These are phyloP conservation scores for Ophiosphaerella narmari DNA, from an alignment of 2,329 filamentous ascomycete genomes.

Conservation along the genomic window DNA sequence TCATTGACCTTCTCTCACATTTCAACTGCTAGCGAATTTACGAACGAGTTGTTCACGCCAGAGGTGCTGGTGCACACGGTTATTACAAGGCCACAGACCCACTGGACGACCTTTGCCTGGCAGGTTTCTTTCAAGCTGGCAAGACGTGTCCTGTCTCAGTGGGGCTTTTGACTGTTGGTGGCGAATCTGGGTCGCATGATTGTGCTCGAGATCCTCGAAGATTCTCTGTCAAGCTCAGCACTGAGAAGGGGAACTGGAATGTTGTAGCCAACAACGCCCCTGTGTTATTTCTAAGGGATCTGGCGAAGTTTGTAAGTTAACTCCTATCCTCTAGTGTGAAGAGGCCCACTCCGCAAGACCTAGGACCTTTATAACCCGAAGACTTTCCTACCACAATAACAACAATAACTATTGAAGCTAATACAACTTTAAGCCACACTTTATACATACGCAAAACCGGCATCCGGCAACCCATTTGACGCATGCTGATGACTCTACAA, in stretches of 20 bases:
- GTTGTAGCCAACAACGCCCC: conserved; percentile 75
- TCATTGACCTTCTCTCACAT: conserved; percentile 56
- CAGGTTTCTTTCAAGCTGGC: conserved; percentile 61
- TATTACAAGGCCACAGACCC: conserved; percentile 54
- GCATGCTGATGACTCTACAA: conserved; percentile 66
- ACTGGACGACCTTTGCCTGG: conserved; percentile 52
- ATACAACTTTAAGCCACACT: conserved; percentile 45
- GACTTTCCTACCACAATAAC: no score
- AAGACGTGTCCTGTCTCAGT: conserved; percentile 70
- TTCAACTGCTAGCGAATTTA: conserved; percentile 58
- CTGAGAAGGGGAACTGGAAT: conserved; percentile 75
- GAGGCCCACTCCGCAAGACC: no score
- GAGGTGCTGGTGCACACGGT: conserved; percentile 56
- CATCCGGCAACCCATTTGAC: conserved; percentile 71
- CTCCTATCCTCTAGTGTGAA: no score
- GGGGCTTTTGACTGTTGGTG: conserved; percentile 77
- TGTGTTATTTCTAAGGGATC: conserved; percentile 76
- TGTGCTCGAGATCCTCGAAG: conserved; percentile 73
- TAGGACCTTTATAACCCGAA: no score
- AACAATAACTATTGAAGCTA: no score
- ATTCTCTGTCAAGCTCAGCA: conserved; percentile 74
- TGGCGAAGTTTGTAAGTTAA: conserved; percentile 60
- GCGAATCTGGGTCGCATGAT: conserved; percentile 73
- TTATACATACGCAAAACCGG: conserved; percentile 78
- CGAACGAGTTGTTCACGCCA: conserved; percentile 57